Percentiles rank a stretch among this genome's conserved stretches.
Conservation (phyloP, 306 rosid genomes). For the Citrullus mucosospermus region DNA sequence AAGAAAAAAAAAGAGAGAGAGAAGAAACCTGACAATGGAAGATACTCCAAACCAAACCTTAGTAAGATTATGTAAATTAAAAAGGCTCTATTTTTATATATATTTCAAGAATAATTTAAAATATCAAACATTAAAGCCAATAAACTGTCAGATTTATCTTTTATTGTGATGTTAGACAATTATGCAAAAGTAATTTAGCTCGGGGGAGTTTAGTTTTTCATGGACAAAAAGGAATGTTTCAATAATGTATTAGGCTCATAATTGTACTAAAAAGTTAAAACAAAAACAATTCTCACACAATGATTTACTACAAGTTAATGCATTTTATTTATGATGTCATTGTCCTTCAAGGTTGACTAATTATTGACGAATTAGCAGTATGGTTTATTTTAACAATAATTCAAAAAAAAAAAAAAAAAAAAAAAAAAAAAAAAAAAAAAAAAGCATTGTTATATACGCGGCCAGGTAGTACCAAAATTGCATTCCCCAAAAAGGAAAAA, state of each 20-base stretch:
- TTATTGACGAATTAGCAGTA: not conserved
- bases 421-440: no score
- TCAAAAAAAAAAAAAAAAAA: not conserved
- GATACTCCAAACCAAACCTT: no score
- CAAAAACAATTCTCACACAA: not conserved
- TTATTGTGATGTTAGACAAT: no score
- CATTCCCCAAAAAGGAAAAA: not conserved
- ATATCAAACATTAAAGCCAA: no score
- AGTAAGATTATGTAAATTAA: no score
- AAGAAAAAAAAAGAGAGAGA: no score
- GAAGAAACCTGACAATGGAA: no score
- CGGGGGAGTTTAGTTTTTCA: not conserved
- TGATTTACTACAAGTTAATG: not conserved
- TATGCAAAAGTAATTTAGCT: no score
- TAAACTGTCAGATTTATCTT: no score
- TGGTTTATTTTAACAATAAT: not conserved
- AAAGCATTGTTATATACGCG: not conserved
- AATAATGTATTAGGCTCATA: not conserved
- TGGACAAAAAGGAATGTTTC: not conserved
- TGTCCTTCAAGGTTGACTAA: not conserved
- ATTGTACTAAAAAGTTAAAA: not conserved
- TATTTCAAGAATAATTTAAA: no score
- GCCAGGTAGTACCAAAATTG: not conserved
- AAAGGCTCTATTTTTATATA: no score
- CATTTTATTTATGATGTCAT: not conserved